Base-by-base conservation (phyloP, 2,329 filamentous ascomycete species). In the Sporothrix mexicana region DNA sequence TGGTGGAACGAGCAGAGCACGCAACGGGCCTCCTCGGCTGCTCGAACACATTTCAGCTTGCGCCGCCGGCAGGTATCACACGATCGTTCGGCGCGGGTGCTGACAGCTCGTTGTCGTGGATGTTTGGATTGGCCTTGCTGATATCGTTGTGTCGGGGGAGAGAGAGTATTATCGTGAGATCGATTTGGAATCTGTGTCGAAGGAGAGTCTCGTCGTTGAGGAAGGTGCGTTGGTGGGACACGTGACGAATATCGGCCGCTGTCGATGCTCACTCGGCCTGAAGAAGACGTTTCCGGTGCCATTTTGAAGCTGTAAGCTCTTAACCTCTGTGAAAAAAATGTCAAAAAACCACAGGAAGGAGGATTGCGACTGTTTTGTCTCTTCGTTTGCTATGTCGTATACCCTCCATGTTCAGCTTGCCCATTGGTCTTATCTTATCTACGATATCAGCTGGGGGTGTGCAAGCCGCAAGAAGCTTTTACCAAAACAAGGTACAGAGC, bases 1-100 rank as follows among this genome's bases (percentile, higher is more conserved):
- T 88, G 88, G 81, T 92, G 89, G 79, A 91, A 91, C 75, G 88
- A 86, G 80, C 90, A 92, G 73, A 91, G 82, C 69, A 91, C 80
- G 72, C 4, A 76, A 78, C 2, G 80, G 76, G 1, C 78, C 78
- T 3, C 79, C 76, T 2, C 80, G 77, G 13, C 78, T 73, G 51
- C 71, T 13, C 72, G 71, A 25, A 70, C 67, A 12, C 61, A 53
- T n/a, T 82, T 81, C 30, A 88, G 78, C 82, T 92, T 92, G 75
- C 90, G 86, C 77, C 88, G 84, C 73, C 90, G 85, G 79, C 90
- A 92, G 70, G 88, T 89, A 82, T 92, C 90, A 80, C 87, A 89
- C n/a, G 87, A 86, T 9, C 87, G 83, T 69, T 78, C 71, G 23
- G 25, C 77, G 3, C 67, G 67, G 25, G 59, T 45, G 10, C 51